Base-by-base conservation (phyloP, 179 eudicot species). In the Pouteria campechiana region DNA sequence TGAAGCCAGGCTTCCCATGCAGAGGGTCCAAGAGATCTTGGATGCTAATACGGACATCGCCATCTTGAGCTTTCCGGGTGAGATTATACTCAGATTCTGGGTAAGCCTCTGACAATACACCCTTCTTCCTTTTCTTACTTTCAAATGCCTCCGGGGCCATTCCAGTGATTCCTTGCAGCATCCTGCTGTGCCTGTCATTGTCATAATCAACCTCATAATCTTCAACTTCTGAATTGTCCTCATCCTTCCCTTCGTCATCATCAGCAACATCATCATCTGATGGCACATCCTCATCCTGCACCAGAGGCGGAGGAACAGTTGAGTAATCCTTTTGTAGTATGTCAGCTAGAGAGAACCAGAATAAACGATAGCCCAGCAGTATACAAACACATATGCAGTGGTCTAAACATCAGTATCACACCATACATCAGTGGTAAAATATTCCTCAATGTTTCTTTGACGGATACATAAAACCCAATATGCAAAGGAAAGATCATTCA, bases 41-140 rank as follows among this genome's bases (percentile, higher is more conserved):
- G 44, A 82, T 62, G 64, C 72, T 87, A 48, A 90, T 75, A 39
- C 37, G 70, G 25, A 69, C 77, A 45, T 68, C 70, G 23, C 87
- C 88, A 59, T 64, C 76, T 27, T 81, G 77, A 41, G 79, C 66
- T 72, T 79, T 81, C 46, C 81, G 42, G 37, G 70, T 79, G 5
- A 95, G 93, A 76, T 90, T 90, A 48, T 57, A 79, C 59, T 86
- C 93, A 31, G 94, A 87, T 58, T 90, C 96, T 19, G 94, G 83
- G 60, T 87, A 82, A 13, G 84, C 78, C 72, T 87, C 96, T 6
- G 84, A 64, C 48, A 65, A 63, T 32, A 54, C 29, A 52, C 57
- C 65, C 27, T 64, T 53, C 48, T 72, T 72, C 64, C 64, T 69
- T 68, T 70, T 87, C 54, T 66, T 69, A 90, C 98, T 88, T 66